Evolutionary conservation across 1,284 basidiomycete genomes (phyloP).

Genomic region (Cutaneotrichosporon curvatum): DNA sequence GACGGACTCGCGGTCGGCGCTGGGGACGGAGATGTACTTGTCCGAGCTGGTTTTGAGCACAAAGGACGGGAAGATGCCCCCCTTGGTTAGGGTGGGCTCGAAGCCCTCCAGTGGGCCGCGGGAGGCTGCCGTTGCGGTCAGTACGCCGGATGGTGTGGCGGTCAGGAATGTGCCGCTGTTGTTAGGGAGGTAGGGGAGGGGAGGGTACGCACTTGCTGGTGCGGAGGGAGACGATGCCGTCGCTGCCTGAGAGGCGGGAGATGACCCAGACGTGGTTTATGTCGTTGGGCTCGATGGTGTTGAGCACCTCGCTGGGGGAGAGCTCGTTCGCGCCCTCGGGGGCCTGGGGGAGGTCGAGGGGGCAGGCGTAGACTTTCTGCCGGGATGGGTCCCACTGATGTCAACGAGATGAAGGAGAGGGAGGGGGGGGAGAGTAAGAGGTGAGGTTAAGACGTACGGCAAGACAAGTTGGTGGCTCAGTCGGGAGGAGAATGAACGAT

Average conservation of each 20-base stretch:
- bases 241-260: constrained; percentile 48
- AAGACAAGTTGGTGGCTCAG: constrained; percentile 37
- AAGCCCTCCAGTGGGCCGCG: constrained; percentile 46
- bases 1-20: constrained; percentile 9
- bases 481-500: constrained; percentile 43
- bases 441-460: constrained; percentile 29
- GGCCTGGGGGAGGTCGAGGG: constrained; percentile 40
- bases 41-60: constrained; percentile 27
- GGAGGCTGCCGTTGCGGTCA: constrained; percentile 41
- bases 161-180: constrained; percentile 44
- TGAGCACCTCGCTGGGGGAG: constrained; percentile 31
- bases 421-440: neutral
- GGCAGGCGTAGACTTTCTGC: constrained; percentile 41
- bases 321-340: constrained; percentile 44
- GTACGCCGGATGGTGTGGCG: constrained; percentile 35
- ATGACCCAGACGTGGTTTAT: constrained; percentile 51
- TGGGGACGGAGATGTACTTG: constrained; percentile 35
- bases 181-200: neutral
- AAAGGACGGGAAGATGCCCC: constrained; percentile 26
- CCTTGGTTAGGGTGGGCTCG: constrained; percentile 20
- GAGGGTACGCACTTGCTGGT: constrained; percentile 36
- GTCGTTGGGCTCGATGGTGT: constrained; percentile 45
- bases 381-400: constrained; percentile 39
- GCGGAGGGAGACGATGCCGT: constrained; percentile 47
- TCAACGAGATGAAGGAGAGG: constrained; percentile 3